Percentiles rank a stretch among this genome's conserved stretches.
phyloP scores from a whole-genome alignment of 805 yeast genomes.

The Teunomyces lycoperdinae region DNA sequence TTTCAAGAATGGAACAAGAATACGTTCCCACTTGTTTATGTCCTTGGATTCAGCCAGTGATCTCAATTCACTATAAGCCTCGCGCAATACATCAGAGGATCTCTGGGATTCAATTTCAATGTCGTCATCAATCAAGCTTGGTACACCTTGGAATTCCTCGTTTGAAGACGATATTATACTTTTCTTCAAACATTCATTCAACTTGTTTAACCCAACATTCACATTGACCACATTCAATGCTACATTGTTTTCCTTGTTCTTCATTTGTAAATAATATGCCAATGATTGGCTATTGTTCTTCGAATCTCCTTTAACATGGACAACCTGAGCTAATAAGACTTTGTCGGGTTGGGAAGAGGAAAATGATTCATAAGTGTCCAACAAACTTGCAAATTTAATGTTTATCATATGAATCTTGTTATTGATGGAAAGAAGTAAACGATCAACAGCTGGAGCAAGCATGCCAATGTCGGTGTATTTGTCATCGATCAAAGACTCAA shows the following conservation, averaged over 20 bases:
- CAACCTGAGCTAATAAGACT: slow-evolving; percentile 25
- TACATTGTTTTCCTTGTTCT: slow-evolving; percentile 41
- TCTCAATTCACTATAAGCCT: slow-evolving; percentile 24
- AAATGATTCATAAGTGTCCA: slow-evolving; percentile 23
- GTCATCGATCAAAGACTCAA: slow-evolving; percentile 15
- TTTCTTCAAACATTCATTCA: slow-evolving; percentile 70
- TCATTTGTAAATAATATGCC: slow-evolving; percentile 40
- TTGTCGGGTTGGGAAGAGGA: slow-evolving; percentile 19
- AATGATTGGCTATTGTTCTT: slow-evolving; percentile 38
- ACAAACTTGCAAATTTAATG: slow-evolving; percentile 40
- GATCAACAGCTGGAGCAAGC: slow-evolving; percentile 40
- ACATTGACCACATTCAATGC: slow-evolving; percentile 45
- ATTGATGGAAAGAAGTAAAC: slow-evolving; percentile 43
- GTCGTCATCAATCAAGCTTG: slow-evolving; percentile 20
- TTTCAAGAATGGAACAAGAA: slow-evolving; percentile 30
- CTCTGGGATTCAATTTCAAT: slow-evolving; percentile 15
- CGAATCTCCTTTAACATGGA: slow-evolving; percentile 43
- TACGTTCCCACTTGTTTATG: slow-evolving; percentile 25
- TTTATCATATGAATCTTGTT: slow-evolving; percentile 44
- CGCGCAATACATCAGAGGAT: slow-evolving; percentile 16
- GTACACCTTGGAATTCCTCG: slow-evolving; percentile 25
- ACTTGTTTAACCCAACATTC: slow-evolving; percentile 64
- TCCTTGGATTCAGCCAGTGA: slow-evolving; percentile 15
- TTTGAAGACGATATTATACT: slow-evolving; percentile 29
- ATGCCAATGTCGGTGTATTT: slow-evolving; percentile 24